Percentiles rank a stretch among this genome's conserved stretches.
phyloP scores from a whole-genome alignment of 768 basidiomycete genomes.

The Sistotremastrum niveocremeum region DNA sequence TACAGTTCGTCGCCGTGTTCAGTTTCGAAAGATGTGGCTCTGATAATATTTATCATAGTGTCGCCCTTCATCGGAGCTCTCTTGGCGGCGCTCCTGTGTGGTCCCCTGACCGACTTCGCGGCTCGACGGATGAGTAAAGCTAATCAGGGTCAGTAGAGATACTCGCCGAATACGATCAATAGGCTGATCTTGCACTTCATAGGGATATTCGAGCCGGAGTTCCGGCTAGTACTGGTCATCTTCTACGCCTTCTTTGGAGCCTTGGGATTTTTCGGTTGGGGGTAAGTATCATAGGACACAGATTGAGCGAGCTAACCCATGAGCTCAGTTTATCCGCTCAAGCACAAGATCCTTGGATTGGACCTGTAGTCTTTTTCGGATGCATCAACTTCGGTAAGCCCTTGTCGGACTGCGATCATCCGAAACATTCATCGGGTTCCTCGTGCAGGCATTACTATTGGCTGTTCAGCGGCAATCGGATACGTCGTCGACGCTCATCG shows the following conservation, averaged over 20 bases:
- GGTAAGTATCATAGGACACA: background rate
- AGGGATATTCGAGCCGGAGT: conserved; percentile 10
- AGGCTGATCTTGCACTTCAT: background rate
- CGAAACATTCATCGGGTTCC: too few species aligned
- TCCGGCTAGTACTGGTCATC: conserved; percentile 14
- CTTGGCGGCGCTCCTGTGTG: conserved; percentile 7
- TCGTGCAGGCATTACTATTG: conserved; percentile 4
- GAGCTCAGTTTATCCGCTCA: conserved; percentile 3
- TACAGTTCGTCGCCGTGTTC: background rate
- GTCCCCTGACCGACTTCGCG: conserved; percentile 8
- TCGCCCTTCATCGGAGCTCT: conserved; percentile 7
- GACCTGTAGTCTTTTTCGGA: conserved; percentile 10
- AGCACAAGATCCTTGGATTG: conserved; percentile 3
- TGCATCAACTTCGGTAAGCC: conserved; percentile 9
- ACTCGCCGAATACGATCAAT: background rate
- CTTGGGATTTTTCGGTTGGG: conserved; percentile 13
- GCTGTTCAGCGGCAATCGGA: conserved; percentile 5
- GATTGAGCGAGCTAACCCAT: background rate
- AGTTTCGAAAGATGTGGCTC: background rate
- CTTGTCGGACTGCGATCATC: too few species aligned
- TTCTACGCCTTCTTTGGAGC: conserved; percentile 15
- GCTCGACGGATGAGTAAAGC: conserved; percentile 5
- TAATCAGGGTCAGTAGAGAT: conserved; percentile 3
- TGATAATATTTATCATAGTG: conserved; percentile 2
- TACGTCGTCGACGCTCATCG: conserved; percentile 14